A percentile compares a stretch with the other conserved stretches of the same genome.
Evolutionary conservation across 139 green algal genomes (phyloP).

Genomic region (Chlorella sp.): DNA sequence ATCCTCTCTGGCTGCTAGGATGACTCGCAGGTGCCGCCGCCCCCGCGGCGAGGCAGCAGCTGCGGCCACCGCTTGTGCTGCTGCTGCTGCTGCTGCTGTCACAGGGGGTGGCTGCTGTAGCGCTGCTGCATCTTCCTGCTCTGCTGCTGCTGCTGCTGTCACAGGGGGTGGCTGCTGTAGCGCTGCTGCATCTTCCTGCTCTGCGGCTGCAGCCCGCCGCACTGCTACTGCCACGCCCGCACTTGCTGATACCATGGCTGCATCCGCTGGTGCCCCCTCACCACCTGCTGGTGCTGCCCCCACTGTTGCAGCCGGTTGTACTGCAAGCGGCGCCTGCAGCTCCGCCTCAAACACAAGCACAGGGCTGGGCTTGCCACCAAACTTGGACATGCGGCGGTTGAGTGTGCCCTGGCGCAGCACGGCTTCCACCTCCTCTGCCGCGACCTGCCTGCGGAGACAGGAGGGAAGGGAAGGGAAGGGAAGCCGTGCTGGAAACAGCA

Average conservation of each 20-base stretch:
- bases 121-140: background rate
- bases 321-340: background rate
- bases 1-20: background rate
- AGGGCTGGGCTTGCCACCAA: slow-evolving; percentile 7
- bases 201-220: background rate
- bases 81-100: background rate
- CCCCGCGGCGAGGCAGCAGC: background rate
- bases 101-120: background rate
- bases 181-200: background rate
- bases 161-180: background rate
- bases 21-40: background rate
- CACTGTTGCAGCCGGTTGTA: background rate
- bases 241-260: background rate
- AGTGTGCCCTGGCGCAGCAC: slow-evolving; percentile 8
- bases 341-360: slow-evolving; percentile 1
- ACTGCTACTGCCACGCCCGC: background rate
- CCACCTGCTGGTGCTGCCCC: background rate
- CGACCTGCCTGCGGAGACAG: slow-evolving; percentile 1
- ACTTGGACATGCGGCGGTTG: slow-evolving; percentile 9
- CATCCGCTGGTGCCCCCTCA: no score
- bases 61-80: background rate
- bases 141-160: background rate
- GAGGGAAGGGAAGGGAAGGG: background rate
- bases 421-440: background rate
- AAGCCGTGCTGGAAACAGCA: background rate